Conservation (phyloP, 208 protist genomes). For the Trypanosoma melophagium region DNA sequence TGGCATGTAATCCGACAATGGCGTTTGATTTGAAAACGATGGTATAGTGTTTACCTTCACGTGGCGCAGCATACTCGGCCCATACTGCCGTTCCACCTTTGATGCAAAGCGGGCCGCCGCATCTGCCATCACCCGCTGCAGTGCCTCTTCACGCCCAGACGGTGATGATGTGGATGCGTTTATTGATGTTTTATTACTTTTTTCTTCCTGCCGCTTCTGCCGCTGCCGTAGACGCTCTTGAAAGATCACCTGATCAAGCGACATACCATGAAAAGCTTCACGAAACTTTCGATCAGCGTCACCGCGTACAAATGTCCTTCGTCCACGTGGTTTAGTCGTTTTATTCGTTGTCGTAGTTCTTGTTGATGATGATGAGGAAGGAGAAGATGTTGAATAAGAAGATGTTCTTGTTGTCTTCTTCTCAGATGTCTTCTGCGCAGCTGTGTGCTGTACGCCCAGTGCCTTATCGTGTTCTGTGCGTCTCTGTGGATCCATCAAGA, state of each 20-base stretch:
- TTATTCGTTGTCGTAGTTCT: background rate
- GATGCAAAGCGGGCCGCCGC: conserved; percentile 58
- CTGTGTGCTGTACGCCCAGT: conserved; percentile 42
- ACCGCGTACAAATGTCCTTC: conserved; percentile 65
- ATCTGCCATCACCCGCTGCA: conserved; percentile 59
- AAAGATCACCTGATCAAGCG: conserved; percentile 83
- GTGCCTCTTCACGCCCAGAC: conserved; percentile 44
- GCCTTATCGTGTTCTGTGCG: conserved; percentile 42
- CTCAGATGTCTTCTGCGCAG: conserved; percentile 13
- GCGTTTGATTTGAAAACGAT: conserved; percentile 25
- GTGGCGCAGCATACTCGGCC: conserved; percentile 50
- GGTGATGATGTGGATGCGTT: conserved; percentile 4
- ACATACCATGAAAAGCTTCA: conserved; percentile 81
- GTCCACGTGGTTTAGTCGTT: conserved; percentile 4
- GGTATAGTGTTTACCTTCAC: conserved; percentile 22
- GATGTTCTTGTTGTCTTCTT: conserved; percentile 5
- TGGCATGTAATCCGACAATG: conserved; percentile 61
- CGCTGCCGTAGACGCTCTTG: conserved; percentile 58
- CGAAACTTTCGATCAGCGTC: conserved; percentile 85
- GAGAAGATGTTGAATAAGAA: background rate
- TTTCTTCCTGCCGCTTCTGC: conserved; percentile 5
- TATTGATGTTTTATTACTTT: background rate
- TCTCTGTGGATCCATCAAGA: conserved; percentile 33
- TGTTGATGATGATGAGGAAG: background rate
- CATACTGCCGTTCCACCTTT: conserved; percentile 55